A percentile compares a stretch with the other conserved stretches of the same genome.
Evolutionary conservation across 345 rosid species (phyloP).

Genomic region (Camelina neglecta): DNA sequence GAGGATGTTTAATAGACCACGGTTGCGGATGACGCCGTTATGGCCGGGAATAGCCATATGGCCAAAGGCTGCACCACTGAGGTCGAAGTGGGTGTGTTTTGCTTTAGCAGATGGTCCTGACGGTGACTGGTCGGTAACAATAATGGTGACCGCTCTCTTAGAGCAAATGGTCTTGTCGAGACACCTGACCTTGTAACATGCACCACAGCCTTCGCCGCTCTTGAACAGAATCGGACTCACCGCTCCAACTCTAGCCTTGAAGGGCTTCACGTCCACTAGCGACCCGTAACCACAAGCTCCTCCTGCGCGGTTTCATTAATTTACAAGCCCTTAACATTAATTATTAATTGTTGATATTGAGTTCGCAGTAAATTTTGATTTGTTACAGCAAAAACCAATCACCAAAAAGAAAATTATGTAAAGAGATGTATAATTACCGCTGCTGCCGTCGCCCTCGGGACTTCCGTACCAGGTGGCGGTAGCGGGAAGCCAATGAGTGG

Average conservation of each 20-base stretch:
- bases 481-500: slow-evolving; percentile 75
- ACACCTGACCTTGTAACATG: slow-evolving; percentile 87
- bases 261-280: slow-evolving; percentile 83
- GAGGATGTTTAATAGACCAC: slow-evolving; percentile 69
- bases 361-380: neutral
- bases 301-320: slow-evolving; percentile 50
- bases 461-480: slow-evolving; percentile 98
- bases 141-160: slow-evolving; percentile 81
- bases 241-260: slow-evolving; percentile 86
- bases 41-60: slow-evolving; percentile 83
- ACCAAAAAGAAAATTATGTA: neutral
- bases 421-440: slow-evolving; percentile 49
- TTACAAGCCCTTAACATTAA: neutral
- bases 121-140: slow-evolving; percentile 91
- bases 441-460: slow-evolving; percentile 97
- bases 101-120: slow-evolving; percentile 60
- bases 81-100: slow-evolving; percentile 81
- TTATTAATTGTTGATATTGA: neutral
- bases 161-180: slow-evolving; percentile 77
- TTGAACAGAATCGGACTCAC: slow-evolving; percentile 86
- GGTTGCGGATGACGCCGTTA: slow-evolving; percentile 62
- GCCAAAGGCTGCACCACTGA: slow-evolving; percentile 97
- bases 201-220: slow-evolving; percentile 93
- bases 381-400: neutral
- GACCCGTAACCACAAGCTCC: slow-evolving; percentile 99